A percentile compares a stretch with the other conserved stretches of the same genome.
Conservation (phyloP, 352 stramenopile genomes). For the Elongisporangium senticosum region DNA sequence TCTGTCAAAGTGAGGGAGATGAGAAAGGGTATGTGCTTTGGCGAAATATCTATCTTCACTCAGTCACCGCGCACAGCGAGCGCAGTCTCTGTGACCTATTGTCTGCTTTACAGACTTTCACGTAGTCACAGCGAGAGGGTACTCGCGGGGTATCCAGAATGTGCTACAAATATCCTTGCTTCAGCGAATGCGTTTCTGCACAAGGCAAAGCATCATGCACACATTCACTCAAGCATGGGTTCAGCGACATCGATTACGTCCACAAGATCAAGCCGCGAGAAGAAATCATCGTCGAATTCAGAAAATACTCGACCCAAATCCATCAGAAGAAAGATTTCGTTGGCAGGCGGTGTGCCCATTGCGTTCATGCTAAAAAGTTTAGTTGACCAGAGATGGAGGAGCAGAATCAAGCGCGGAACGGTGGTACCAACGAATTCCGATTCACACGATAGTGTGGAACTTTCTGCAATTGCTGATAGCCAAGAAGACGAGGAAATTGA, state of each 20-base stretch:
- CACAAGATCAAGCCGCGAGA: neutral
- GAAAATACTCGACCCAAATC: neutral
- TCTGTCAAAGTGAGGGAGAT: conserved; percentile 34
- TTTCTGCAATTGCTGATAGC: neutral
- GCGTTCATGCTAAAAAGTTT: neutral
- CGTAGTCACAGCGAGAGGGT: conserved; percentile 31
- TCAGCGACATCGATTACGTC: neutral
- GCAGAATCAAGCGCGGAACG: neutral
- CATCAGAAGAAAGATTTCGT: neutral
- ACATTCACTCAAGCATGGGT: neutral
- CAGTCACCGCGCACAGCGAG: conserved; percentile 34
- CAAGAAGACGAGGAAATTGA: neutral
- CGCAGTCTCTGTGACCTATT: conserved; percentile 31
- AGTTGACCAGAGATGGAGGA: neutral
- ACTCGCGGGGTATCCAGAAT: conserved; percentile 28
- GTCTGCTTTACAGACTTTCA: conserved; percentile 33
- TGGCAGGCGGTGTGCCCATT: neutral
- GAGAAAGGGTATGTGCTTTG: conserved; percentile 40
- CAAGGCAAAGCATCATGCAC: neutral
- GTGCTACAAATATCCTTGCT: conserved; percentile 16
- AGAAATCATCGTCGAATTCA: neutral
- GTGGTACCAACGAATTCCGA: neutral
- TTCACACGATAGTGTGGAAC: neutral
- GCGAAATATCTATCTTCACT: conserved; percentile 46
- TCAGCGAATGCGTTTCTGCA: neutral